These are phyloP conservation scores for Ramularia endophylla DNA, from an alignment of 2,329 filamentous ascomycete genomes.

Conservation along the genomic window DNA sequence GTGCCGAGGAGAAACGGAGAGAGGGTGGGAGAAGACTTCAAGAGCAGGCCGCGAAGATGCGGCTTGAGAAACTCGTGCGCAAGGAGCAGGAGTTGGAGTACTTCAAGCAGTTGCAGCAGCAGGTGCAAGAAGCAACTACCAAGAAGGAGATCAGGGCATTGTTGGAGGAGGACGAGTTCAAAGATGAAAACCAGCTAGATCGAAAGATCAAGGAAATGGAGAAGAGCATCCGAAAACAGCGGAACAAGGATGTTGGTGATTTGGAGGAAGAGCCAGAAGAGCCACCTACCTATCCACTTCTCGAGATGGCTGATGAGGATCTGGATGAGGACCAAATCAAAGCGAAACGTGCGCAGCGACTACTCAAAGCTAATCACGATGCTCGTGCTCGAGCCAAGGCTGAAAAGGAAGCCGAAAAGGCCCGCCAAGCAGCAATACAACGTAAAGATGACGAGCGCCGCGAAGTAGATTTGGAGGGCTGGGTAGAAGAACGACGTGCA, in stretches of 20 bases:
- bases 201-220: constrained; percentile 84
- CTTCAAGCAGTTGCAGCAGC: constrained; percentile 74
- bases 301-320: constrained; percentile 86
- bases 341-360: constrained; percentile 83
- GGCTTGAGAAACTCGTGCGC: constrained; percentile 86
- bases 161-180: constrained; percentile 79
- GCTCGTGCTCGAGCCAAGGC: constrained; percentile 89
- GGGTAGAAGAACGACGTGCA: constrained; percentile 76
- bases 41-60: constrained; percentile 96
- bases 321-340: constrained; percentile 88
- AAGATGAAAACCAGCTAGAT: constrained; percentile 82
- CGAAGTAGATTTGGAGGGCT: constrained; percentile 75
- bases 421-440: constrained; percentile 74
- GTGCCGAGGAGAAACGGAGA: constrained; percentile 87
- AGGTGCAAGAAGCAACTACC: constrained; percentile 61
- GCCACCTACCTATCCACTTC: constrained; percentile 75
- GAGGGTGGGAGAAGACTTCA: constrained; percentile 88
- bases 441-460: constrained; percentile 77
- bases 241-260: constrained; percentile 88
- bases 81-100: constrained; percentile 96
- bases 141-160: constrained; percentile 89
- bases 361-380: constrained; percentile 93
- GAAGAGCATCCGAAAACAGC: constrained; percentile 78
- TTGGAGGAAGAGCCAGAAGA: constrained; percentile 71
- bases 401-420: constrained; percentile 91